Evolutionary conservation across 805 yeast genomes (phyloP), one percentile per base, ranked within the genome.

Genomic region (Suhomyces prunicola): DNA sequence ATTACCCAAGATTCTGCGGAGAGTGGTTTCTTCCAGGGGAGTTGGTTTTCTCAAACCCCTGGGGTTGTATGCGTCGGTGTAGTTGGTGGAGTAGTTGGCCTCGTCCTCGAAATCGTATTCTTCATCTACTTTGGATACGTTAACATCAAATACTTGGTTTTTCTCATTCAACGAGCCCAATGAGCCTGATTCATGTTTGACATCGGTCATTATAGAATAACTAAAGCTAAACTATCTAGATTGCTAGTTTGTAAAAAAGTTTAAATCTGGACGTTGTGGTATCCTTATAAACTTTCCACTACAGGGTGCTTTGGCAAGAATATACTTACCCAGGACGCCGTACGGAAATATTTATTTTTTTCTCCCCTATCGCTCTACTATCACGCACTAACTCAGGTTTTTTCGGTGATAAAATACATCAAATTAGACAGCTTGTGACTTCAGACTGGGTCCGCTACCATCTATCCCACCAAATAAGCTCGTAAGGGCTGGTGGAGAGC

Each of bases 1-100:
- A 29, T 71, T 63, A 36, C 85, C 87, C 19, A 74, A 62, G 9
- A 74, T 60, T 54, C 71, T 68, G 59, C 75, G 64, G 31, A 72
- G 63, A 22, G 66, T 55, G 4, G 27, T 44, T 1, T 58, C 39
- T 50, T 72, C 77, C 6, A 50, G 54, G 5, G 54, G 50, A n/a
- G 74, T 68, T 9, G 76, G 75, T 22, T 55, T 50, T 54, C 77
- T 63, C 53, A 71, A 68, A n/a, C 77, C 77, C 48, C 54, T 62
- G 6, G 77, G 76, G 54, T 72, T 72, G 53, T 52, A 57, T 42
- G 70, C 76, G 55, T 72, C 76, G 24, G 59, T 62, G 46, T 54
- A 71, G 24, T 50, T 44, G 24, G 65, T 54, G 29, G 59, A 50
- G 52, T 61, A 62, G 44, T 62, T 62, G n/a, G 39, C 26, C 5